These are phyloP conservation scores for Monilinia aucupariae DNA, from an alignment of 2,329 filamentous ascomycete species.

Conservation along the genomic window DNA sequence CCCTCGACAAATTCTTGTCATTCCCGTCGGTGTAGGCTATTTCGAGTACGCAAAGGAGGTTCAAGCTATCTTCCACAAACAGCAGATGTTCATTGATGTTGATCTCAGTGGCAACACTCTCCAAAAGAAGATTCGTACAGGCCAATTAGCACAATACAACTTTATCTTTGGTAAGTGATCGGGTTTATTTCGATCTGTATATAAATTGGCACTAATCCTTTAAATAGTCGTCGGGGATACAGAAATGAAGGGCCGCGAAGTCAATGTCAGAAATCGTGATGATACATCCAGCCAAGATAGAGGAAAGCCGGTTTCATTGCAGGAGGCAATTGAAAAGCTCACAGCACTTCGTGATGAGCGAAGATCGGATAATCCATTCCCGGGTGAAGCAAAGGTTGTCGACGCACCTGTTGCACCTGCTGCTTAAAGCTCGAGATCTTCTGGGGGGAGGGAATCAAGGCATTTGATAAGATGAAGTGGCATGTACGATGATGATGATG, in stretches of 20 bases:
- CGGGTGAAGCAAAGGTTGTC: conserved; percentile 25
- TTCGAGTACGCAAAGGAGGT: conserved; percentile 73
- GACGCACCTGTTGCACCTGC: not conserved
- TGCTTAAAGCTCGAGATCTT: not conserved
- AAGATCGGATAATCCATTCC: conserved; percentile 38
- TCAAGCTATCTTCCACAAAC: conserved; percentile 59
- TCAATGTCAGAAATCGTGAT: conserved; percentile 60
- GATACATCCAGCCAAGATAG: conserved; percentile 57
- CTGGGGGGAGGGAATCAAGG: not conserved
- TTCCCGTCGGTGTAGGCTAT: conserved; percentile 68
- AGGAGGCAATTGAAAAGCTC: conserved; percentile 53
- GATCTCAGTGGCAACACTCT: conserved; percentile 73
- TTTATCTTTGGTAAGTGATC: conserved; percentile 66
- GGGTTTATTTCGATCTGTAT: too few species aligned
- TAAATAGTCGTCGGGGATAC: conserved; percentile 53
- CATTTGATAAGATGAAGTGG: not conserved
- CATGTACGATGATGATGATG: conserved; percentile 3
- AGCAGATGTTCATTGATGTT: conserved; percentile 65
- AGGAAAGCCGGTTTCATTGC: conserved; percentile 52
- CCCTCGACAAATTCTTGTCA: conserved; percentile 73
- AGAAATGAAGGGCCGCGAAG: conserved; percentile 53
- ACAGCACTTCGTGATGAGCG: conserved; percentile 46
- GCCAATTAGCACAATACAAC: conserved; percentile 76
- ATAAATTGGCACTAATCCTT: conserved; percentile 15
- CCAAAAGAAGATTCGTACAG: conserved; percentile 83